A percentile compares a stretch with the other conserved stretches of the same genome.
phyloP scores from a whole-genome alignment of 768 basidiomycete genomes.

The Mycena metata region DNA sequence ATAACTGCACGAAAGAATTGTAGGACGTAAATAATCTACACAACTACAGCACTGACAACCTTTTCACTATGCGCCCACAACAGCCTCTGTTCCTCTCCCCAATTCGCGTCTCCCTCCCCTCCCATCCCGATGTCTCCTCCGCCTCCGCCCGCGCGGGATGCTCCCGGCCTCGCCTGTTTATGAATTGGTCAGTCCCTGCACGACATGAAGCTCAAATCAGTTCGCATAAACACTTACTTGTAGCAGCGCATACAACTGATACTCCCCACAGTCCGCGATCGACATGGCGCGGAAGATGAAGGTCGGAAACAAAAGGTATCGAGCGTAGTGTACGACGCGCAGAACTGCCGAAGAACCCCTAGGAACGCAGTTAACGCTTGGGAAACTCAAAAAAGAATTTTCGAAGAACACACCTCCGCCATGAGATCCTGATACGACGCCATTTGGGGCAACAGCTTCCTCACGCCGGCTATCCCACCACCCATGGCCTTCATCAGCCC shows the following conservation, averaged over 20 bases:
- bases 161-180: constrained; percentile 10
- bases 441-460: constrained; percentile 6
- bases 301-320: constrained; percentile 8
- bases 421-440: constrained; percentile 25
- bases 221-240: constrained; percentile 6
- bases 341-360: neutral
- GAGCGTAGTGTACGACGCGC: neutral
- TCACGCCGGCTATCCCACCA: neutral
- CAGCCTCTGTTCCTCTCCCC: neutral
- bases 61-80: constrained; percentile 22
- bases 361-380: no score
- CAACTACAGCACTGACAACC: neutral
- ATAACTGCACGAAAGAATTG: no score
- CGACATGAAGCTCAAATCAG: no score
- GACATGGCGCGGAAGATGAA: constrained; percentile 14
- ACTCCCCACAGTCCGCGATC: constrained; percentile 15
- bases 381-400: neutral
- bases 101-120: neutral
- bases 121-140: constrained; percentile 17
- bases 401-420: constrained; percentile 17
- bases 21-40: neutral
- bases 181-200: neutral
- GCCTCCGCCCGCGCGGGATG: constrained; percentile 10
- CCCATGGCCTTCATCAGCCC: constrained; percentile 40
- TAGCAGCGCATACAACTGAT: constrained; percentile 20